phyloP scores from a whole-genome alignment of 257 asterid genomes.

The Craterostigma plantagineum region DNA sequence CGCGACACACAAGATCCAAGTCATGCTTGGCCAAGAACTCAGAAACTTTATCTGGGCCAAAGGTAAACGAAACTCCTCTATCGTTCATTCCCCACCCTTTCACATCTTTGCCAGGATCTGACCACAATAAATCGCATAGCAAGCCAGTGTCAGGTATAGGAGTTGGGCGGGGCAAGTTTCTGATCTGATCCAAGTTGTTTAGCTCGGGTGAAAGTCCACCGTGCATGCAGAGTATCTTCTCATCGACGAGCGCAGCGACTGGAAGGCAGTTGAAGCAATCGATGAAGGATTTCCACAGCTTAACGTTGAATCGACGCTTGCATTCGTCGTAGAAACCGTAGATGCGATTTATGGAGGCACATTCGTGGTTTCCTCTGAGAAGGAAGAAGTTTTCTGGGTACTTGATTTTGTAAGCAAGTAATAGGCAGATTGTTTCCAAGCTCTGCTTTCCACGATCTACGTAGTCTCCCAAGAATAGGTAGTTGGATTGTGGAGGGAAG shows the following conservation, averaged over 20 bases:
- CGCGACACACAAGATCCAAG: conserved; percentile 48
- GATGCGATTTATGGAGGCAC: conserved; percentile 42
- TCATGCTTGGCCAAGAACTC: conserved; percentile 36
- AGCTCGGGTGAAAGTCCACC: conserved; percentile 53
- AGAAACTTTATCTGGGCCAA: conserved; percentile 42
- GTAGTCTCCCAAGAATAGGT: conserved; percentile 42
- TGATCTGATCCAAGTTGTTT: conserved; percentile 28
- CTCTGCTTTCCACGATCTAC: conserved; percentile 47
- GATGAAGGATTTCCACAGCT: conserved; percentile 46
- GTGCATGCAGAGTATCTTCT: conserved; percentile 48
- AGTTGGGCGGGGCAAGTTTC: conserved; percentile 39
- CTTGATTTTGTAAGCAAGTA: conserved; percentile 43
- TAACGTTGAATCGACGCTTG: conserved; percentile 40
- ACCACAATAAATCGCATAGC: conserved; percentile 47
- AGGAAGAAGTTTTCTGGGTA: conserved; percentile 42
- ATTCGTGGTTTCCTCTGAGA: conserved; percentile 46
- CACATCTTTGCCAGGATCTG: conserved; percentile 43
- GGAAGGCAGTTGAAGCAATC: conserved; percentile 47
- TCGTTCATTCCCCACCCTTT: conserved; percentile 60
- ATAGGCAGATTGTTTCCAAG: conserved; percentile 43
- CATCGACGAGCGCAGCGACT: conserved; percentile 43
- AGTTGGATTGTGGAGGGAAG: conserved; percentile 40
- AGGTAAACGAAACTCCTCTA: conserved; percentile 47
- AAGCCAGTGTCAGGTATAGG: conserved; percentile 43
- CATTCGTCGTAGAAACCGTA: conserved; percentile 49